A percentile compares a stretch with the other conserved stretches of the same genome.
phyloP scores from a whole-genome alignment of 78 protist genomes.

The Guillardia theta region DNA sequence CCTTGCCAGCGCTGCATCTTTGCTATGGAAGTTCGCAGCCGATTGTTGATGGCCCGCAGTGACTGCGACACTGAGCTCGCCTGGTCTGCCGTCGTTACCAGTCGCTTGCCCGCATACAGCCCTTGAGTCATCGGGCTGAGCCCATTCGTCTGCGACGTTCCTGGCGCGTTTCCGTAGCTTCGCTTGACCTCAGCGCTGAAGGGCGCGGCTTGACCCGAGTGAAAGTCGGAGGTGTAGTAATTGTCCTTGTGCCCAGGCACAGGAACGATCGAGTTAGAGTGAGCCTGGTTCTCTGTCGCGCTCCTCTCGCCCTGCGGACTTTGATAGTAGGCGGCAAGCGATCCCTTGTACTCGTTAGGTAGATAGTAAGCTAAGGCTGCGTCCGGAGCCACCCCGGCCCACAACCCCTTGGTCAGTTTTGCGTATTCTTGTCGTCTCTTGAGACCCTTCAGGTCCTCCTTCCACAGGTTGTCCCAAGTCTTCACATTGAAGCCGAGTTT shows the following conservation, averaged over 20 bases:
- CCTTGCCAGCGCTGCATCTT: too few species aligned
- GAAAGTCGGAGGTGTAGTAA: background rate
- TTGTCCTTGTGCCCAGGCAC: background rate
- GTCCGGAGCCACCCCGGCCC: background rate
- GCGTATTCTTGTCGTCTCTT: background rate
- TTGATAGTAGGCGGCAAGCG: background rate
- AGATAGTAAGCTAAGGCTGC: background rate
- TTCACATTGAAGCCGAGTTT: background rate
- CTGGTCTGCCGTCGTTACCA: too few species aligned
- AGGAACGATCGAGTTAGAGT: background rate
- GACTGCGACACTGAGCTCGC: too few species aligned
- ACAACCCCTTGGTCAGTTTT: background rate
- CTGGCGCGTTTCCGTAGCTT: background rate
- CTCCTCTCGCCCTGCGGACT: background rate
- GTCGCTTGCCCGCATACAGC: background rate
- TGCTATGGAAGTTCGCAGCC: too few species aligned
- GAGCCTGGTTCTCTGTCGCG: background rate
- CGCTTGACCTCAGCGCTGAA: background rate
- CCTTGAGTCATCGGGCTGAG: background rate
- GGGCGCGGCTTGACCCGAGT: background rate
- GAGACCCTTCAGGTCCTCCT: background rate
- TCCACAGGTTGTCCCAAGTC: background rate
- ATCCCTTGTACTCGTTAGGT: background rate
- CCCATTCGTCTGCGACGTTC: background rate
- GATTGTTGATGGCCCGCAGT: too few species aligned